Percentiles rank a stretch among this genome's conserved stretches.
Conservation (phyloP, 441 rosid genomes). For the Bocquillonia castaneifolia region DNA sequence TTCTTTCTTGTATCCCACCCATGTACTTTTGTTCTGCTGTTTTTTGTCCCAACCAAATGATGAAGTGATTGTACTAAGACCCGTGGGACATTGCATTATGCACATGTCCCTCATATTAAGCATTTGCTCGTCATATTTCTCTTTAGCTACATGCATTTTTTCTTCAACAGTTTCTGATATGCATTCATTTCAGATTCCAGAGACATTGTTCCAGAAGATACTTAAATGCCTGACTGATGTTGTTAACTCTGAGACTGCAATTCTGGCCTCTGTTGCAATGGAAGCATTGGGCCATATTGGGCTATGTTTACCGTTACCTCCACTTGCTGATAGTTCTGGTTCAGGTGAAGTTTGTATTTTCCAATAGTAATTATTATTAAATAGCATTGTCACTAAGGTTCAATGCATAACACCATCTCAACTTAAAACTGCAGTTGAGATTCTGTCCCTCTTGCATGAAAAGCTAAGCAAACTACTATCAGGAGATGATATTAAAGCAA, state of each 20-base stretch:
- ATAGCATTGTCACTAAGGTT: conserved; percentile 11
- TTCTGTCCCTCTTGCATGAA: conserved; percentile 58
- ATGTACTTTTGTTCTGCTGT: neutral
- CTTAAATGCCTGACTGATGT: conserved; percentile 65
- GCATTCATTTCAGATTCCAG: conserved; percentile 49
- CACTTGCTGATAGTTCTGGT: conserved; percentile 44
- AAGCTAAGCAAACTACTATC: conserved; percentile 74
- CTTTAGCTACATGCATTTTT: neutral
- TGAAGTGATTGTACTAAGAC: neutral
- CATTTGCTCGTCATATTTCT: neutral
- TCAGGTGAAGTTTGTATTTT: conserved; percentile 51
- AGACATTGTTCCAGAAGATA: conserved; percentile 51
- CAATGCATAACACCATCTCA: conserved; percentile 21
- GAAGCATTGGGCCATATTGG: conserved; percentile 98
- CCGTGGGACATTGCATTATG: neutral
- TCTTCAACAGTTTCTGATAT: conserved; percentile 12
- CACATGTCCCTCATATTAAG: neutral
- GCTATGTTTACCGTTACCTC: conserved; percentile 60
- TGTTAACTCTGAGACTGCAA: conserved; percentile 65
- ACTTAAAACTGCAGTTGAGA: conserved; percentile 49
- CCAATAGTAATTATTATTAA: conserved; percentile 8
- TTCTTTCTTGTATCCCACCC: neutral
- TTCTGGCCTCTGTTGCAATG: conserved; percentile 86
- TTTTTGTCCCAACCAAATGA: neutral
- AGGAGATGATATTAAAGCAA: conserved; percentile 80